Percentiles rank a stretch among this genome's conserved stretches.
phyloP scores from a whole-genome alignment of 495 filamentous ascomycete species.

The Rhypophila decipiens region DNA sequence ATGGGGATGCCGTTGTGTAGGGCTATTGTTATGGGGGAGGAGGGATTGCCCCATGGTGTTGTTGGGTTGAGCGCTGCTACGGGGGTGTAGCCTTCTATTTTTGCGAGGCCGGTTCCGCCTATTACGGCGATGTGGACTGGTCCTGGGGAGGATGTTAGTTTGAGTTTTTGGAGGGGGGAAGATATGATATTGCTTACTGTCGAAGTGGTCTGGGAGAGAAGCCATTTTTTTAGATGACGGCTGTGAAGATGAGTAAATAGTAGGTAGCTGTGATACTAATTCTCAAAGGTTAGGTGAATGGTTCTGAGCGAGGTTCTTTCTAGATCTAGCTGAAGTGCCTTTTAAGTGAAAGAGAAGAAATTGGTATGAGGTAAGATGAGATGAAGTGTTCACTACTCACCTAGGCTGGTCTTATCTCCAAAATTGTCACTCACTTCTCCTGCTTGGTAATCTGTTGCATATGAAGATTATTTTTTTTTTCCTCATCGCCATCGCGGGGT shows the following conservation, averaged over 20 bases:
- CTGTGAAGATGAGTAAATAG: too few relatives aligned
- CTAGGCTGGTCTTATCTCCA: too few relatives aligned
- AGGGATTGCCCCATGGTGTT: conserved; percentile 91
- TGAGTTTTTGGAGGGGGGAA: neutral
- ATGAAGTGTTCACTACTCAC: too few relatives aligned
- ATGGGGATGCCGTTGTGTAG: conserved; percentile 75
- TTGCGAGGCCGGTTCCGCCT: conserved; percentile 85
- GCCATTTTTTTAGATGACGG: too few relatives aligned
- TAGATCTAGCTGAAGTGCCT: too few relatives aligned
- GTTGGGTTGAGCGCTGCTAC: conserved; percentile 62
- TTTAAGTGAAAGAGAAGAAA: too few relatives aligned
- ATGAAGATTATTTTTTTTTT: conserved; percentile 11
- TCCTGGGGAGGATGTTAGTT: neutral
- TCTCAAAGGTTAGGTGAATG: too few relatives aligned
- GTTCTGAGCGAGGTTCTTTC: too few relatives aligned
- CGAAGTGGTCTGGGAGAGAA: conserved; percentile 16
- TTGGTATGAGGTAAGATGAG: too few relatives aligned
- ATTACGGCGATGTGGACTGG: conserved; percentile 86
- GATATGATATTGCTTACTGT: conserved; percentile 4
- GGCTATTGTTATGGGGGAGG: conserved; percentile 84
- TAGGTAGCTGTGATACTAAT: too few relatives aligned
- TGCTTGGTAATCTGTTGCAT: neutral
- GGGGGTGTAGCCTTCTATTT: conserved; percentile 65
- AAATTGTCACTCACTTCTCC: too few relatives aligned
- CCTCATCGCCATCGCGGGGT: conserved; percentile 14